phyloP scores from a whole-genome alignment of 192 early-diverging fungal genomes.

The Coemansia sp. region DNA sequence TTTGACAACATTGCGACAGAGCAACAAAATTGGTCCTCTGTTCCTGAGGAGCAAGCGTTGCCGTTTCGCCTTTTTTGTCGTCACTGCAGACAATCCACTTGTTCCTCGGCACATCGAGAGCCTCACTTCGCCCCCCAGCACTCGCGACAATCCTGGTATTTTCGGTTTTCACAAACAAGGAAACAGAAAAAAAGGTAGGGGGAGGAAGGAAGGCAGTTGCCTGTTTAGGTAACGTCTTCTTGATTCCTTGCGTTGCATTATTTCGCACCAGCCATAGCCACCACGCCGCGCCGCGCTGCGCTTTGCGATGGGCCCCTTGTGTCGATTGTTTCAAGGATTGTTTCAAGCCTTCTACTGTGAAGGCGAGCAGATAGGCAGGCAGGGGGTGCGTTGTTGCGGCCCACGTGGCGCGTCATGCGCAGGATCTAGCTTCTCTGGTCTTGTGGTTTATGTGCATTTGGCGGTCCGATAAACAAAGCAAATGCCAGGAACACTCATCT shows the following conservation, averaged over 20 bases:
- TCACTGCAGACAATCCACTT: not conserved
- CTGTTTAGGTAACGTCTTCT: not conserved
- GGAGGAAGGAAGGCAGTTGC: not conserved
- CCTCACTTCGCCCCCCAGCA: not conserved
- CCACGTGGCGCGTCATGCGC: not conserved
- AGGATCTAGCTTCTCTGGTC: not conserved
- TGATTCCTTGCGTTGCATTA: not conserved
- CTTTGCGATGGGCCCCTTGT: not conserved
- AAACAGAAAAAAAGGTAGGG: no score
- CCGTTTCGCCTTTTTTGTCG: no score
- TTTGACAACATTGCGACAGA: not conserved
- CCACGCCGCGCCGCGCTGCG: no score
- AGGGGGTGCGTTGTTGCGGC: not conserved
- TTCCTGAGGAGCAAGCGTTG: no score
- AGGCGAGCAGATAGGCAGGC: not conserved
- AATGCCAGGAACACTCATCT: not conserved
- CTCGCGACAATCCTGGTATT: not conserved
- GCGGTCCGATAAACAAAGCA: not conserved
- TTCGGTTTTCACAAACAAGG: not conserved
- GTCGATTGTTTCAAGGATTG: not conserved
- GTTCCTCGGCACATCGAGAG: not conserved
- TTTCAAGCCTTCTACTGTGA: not conserved
- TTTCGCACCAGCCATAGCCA: no score
- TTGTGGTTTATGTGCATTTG: not conserved
- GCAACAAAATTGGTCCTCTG: not conserved